Percentiles rank a stretch among this genome's conserved stretches.
phyloP scores from a whole-genome alignment of 1,284 basidiomycete species.

The Tylopilus microsporus region DNA sequence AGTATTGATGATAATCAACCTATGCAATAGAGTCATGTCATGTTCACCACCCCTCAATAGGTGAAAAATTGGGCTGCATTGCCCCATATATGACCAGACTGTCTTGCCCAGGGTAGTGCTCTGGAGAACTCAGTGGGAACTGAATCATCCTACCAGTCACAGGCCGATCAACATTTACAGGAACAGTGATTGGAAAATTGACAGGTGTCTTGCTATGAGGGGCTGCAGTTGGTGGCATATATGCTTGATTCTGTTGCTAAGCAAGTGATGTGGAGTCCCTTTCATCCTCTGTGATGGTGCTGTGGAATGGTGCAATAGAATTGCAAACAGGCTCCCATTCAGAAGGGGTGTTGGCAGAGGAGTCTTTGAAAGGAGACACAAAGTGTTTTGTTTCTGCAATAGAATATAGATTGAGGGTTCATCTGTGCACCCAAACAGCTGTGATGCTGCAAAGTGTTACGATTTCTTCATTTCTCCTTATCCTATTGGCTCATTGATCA shows the following conservation, averaged over 20 bases:
- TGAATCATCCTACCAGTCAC: slow-evolving; percentile 63
- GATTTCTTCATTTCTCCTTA: no score
- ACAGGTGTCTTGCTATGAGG: slow-evolving; percentile 49
- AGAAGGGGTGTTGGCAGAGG: slow-evolving; percentile 46
- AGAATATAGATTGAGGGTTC: slow-evolving; percentile 73
- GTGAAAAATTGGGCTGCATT: slow-evolving; percentile 46
- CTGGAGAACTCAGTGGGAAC: slow-evolving; percentile 72
- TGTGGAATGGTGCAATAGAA: slow-evolving; percentile 76
- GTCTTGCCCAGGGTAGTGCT: slow-evolving; percentile 46
- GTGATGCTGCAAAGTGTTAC: slow-evolving; percentile 53
- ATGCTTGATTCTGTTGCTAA: slow-evolving; percentile 35
- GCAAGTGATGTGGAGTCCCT: slow-evolving; percentile 48
- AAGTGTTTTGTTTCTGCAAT: slow-evolving; percentile 67
- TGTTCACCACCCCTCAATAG: slow-evolving; percentile 72
- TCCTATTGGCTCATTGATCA: no score
- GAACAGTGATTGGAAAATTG: slow-evolving; percentile 50
- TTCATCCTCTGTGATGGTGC: slow-evolving; percentile 75
- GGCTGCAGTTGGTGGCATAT: slow-evolving; percentile 36
- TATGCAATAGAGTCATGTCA: slow-evolving; percentile 79
- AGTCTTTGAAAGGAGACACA: slow-evolving; percentile 51
- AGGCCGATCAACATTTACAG: slow-evolving; percentile 43
- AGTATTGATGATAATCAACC: slow-evolving; percentile 29
- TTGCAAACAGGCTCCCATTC: slow-evolving; percentile 51
- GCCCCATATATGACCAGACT: slow-evolving; percentile 49
- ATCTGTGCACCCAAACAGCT: slow-evolving; percentile 71